Conservation (phyloP, 495 filamentous ascomycete genomes). For the Neurospora sp. region DNA sequence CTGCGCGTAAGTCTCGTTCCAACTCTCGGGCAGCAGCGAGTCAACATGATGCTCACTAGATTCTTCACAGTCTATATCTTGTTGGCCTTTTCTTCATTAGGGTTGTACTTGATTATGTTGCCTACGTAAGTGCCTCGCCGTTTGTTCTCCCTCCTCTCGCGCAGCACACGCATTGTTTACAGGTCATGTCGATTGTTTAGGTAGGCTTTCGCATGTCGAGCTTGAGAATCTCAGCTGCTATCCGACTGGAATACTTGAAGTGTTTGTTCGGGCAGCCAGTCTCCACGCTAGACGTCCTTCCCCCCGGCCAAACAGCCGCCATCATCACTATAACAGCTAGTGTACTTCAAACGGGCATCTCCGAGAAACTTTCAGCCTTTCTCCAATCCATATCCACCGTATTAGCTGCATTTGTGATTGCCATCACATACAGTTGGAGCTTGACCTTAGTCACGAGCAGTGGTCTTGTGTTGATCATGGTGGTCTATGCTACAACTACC, state of each 20-base stretch:
- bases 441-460: conserved; percentile 47
- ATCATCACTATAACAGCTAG: conserved; percentile 57
- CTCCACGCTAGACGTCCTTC: conserved; percentile 44
- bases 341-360: conserved; percentile 55
- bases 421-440: conserved; percentile 47
- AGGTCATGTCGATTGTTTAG: conserved; percentile 17
- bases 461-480: conserved; percentile 44
- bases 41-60: background rate
- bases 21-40: background rate
- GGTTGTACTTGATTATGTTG: conserved; percentile 45
- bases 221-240: conserved; percentile 42
- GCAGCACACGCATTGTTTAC: background rate
- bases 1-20: conserved; percentile 17
- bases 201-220: conserved; percentile 45
- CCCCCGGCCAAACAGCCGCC: conserved; percentile 42
- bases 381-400: conserved; percentile 45
- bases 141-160: background rate
- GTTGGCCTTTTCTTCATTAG: conserved; percentile 55
- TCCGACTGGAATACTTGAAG: conserved; percentile 43
- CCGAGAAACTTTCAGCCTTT: conserved; percentile 46
- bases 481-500: conserved; percentile 45
- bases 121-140: conserved; percentile 33
- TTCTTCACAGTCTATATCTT: conserved; percentile 37
- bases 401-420: conserved; percentile 42
- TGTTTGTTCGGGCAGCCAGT: conserved; percentile 44